Conservation (phyloP, 164 flowering plant genomes). For the Amborella trichopoda region DNA sequence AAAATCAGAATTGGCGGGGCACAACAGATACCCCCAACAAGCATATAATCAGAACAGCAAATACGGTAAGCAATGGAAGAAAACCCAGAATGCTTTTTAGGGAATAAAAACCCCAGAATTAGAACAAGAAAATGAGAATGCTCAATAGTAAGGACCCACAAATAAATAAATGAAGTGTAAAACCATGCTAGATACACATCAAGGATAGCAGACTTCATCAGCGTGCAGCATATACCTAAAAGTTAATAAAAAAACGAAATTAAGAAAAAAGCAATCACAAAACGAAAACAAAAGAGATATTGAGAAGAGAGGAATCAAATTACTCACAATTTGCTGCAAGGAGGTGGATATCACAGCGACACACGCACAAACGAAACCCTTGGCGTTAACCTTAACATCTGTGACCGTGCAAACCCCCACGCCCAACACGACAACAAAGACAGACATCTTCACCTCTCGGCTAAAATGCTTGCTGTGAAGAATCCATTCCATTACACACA, state of each 20-base stretch:
- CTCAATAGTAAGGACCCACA: too few species aligned
- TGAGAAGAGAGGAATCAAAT: neutral
- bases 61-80: too few species aligned
- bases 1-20: too few species aligned
- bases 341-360: constrained; percentile 75
- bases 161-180: too few species aligned
- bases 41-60: too few species aligned
- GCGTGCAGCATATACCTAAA: too few species aligned
- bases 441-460: constrained; percentile 61
- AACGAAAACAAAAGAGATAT: neutral
- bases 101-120: too few species aligned
- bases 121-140: too few species aligned
- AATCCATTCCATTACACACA: constrained; percentile 89
- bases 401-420: constrained; percentile 96
- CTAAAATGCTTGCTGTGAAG: constrained; percentile 62
- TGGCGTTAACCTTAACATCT: constrained; percentile 80
- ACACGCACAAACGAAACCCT: constrained; percentile 83
- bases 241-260: neutral
- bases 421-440: constrained; percentile 72
- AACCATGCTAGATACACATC: too few species aligned
- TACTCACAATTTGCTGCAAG: constrained; percentile 87
- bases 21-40: too few species aligned
- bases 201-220: too few species aligned
- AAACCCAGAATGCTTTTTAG: too few species aligned
- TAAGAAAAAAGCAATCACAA: neutral